Percentiles rank a stretch among this genome's conserved stretches.
phyloP scores from a whole-genome alignment of 164 flowering plant species.

The Sextonia rubra region DNA sequence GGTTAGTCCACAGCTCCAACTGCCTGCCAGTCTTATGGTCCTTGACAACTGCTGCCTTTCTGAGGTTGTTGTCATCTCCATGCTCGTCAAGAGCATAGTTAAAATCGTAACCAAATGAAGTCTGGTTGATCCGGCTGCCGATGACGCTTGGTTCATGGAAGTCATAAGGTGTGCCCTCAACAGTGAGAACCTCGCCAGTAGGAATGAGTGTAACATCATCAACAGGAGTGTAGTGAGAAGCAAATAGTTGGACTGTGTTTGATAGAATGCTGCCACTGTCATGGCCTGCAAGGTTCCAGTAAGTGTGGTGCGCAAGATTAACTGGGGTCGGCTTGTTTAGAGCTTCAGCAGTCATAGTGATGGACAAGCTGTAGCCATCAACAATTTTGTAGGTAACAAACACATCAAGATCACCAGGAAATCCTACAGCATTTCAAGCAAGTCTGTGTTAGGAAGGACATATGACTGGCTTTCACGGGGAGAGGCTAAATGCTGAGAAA shows the following conservation, averaged over 20 bases:
- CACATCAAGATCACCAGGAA: conserved; percentile 51
- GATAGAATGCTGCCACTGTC: conserved; percentile 55
- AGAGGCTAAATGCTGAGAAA: background rate
- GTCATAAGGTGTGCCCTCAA: conserved; percentile 68
- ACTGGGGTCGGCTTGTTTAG: conserved; percentile 61
- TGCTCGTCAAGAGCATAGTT: conserved; percentile 53
- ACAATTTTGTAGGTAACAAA: conserved; percentile 37
- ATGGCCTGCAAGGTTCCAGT: conserved; percentile 84
- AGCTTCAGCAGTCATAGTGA: conserved; percentile 51
- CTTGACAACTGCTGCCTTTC: conserved; percentile 40
- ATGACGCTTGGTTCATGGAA: conserved; percentile 39
- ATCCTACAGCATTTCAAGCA: conserved; percentile 37
- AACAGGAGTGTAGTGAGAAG: conserved; percentile 51
- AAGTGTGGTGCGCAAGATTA: conserved; percentile 64
- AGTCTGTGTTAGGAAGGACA: background rate
- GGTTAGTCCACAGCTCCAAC: conserved; percentile 50
- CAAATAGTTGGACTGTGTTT: conserved; percentile 47
- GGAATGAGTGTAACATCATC: conserved; percentile 58
- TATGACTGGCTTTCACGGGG: too few species aligned
- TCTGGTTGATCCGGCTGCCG: conserved; percentile 42
- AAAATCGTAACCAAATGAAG: conserved; percentile 59
- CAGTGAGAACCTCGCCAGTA: conserved; percentile 53
- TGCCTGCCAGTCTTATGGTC: conserved; percentile 46
- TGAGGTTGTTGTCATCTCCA: conserved; percentile 13
- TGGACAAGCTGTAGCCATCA: conserved; percentile 22